Evolutionary conservation across 2,329 filamentous ascomycete species (phyloP), one percentile per base, ranked within the genome.

Genomic region (Epichloe elymi): DNA sequence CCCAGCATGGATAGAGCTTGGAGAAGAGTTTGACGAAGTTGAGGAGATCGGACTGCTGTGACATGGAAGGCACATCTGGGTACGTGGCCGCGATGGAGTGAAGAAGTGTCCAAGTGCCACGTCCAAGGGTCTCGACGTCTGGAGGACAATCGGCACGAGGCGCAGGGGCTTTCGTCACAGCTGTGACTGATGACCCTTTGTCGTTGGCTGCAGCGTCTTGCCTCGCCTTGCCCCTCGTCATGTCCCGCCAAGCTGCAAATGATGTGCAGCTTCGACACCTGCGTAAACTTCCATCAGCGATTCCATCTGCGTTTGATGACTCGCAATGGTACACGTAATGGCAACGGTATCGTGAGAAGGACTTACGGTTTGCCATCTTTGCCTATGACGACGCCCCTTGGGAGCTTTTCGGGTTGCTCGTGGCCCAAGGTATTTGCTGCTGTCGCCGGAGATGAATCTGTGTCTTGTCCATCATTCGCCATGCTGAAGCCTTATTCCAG

Each of bases 1-100:
- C 79, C 88, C 90, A 95, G 73, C 93, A 98, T 4, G 93, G 93
- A 63, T 98, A 98, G 19, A 97, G 69, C 58, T 85, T 85, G 26
- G 86, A 83, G 65, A 98, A 95, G 2, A 89, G 74, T 23, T 73
- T 71, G 59, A 98, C 75, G 69, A 98, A 97, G 48, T 79, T 75
- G 51, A 75, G 74, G 59, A 94, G 84, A 59, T 96, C 85, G 33
- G 72, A 70, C 64, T 96, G 88, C 59, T 95, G 80, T 10, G 73
- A 67, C 1, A 73, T 66, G 0, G 83, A 79, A 0, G 93, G 88
- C 7, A 65, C 68, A 7, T 76, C 73, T 1, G 93, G 93, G 66
- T 97, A 98, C 14, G 80, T 80, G 0, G 90, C 93, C 14, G 91
- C 87, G 57, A 98, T 86, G 8, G 86, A 85, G 72, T 98, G 93